Evolutionary conservation across 2,329 filamentous ascomycete genomes (phyloP).

Genomic region (Hypoxylon rubiginosum): DNA sequence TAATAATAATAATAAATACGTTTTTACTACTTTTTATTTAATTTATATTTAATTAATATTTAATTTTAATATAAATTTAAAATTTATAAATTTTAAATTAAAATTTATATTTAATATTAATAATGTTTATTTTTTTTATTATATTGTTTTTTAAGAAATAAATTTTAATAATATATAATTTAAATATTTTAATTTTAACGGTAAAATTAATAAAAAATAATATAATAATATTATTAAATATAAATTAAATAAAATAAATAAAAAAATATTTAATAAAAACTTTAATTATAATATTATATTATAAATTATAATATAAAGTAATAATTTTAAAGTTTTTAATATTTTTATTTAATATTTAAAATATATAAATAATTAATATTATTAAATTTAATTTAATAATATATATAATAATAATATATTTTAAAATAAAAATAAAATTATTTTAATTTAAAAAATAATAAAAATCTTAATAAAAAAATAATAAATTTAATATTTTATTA

Average conservation of each 20-base stretch:
- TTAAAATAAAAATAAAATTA: background rate
- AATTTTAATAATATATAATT: background rate
- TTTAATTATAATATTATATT: conserved; percentile 2
- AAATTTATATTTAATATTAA: background rate
- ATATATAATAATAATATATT: background rate
- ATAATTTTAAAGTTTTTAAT: background rate
- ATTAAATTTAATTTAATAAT: background rate
- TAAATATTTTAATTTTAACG: background rate
- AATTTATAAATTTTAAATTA: background rate
- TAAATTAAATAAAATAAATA: background rate
- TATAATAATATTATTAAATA: no score
- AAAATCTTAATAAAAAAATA: no score
- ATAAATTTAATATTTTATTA: no score
- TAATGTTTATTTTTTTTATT: no score
- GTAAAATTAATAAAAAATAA: background rate
- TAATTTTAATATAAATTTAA: background rate
- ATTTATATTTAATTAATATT: background rate
- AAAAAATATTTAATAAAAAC: background rate
- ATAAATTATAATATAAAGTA: background rate
- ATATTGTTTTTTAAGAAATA: background rate
- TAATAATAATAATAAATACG: no score
- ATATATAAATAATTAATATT: background rate
- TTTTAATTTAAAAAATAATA: conserved; percentile 2
- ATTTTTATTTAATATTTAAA: background rate
- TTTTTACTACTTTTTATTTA: background rate